phyloP scores from a whole-genome alignment of 2,329 filamentous ascomycete genomes.

The Ascochyta viciae-villosae region DNA sequence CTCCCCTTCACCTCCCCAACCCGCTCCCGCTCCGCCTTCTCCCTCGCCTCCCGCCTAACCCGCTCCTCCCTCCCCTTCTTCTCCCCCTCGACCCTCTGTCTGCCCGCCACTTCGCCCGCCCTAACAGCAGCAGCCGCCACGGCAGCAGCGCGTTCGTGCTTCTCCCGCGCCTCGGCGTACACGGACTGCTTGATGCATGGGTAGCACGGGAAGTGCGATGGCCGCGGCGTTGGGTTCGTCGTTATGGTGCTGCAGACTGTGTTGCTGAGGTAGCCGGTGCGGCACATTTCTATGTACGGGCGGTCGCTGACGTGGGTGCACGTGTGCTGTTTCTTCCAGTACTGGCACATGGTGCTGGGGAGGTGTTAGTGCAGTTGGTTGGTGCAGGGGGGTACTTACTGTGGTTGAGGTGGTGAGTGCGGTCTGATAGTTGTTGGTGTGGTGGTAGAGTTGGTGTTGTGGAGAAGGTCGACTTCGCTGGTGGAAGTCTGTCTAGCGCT shows the following conservation, averaged over 20 bases:
- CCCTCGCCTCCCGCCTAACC: slow-evolving; percentile 29
- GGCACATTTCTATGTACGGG: slow-evolving; percentile 35
- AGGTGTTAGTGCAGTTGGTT: not conserved
- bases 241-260: slow-evolving; percentile 27
- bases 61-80: slow-evolving; percentile 28
- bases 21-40: slow-evolving; percentile 31
- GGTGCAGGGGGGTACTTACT: not conserved
- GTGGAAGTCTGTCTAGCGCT: not conserved
- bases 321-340: slow-evolving; percentile 36
- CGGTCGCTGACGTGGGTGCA: slow-evolving; percentile 29
- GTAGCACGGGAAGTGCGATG: slow-evolving; percentile 34
- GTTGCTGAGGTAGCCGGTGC: slow-evolving; percentile 27
- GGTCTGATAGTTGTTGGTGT: not conserved
- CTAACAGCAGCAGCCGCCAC: slow-evolving; percentile 7
- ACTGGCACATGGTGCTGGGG: slow-evolving; percentile 30
- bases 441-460: not conserved
- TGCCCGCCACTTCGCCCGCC: slow-evolving; percentile 17
- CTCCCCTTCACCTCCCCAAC: slow-evolving; percentile 28
- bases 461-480: not conserved
- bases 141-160: not conserved
- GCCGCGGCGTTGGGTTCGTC: slow-evolving; percentile 17
- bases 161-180: slow-evolving; percentile 16
- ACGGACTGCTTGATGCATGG: slow-evolving; percentile 28
- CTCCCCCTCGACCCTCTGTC: slow-evolving; percentile 19
- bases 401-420: not conserved